Percentiles rank a stretch among this genome's conserved stretches.
phyloP scores from a whole-genome alignment of 129 eudicot genomes.

The Flaveria bidentis region DNA sequence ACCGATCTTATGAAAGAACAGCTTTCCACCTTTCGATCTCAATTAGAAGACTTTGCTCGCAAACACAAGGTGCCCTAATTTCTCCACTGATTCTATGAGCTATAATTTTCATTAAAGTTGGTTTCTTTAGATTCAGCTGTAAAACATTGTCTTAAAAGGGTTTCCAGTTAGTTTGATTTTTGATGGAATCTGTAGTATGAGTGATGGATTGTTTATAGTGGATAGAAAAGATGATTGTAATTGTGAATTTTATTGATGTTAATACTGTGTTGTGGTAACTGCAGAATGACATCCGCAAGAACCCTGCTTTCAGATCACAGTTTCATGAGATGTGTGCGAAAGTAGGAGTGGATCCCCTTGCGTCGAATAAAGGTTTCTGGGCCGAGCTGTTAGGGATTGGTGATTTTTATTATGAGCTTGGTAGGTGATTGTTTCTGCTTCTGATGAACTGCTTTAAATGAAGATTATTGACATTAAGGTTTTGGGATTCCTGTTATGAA shows the following conservation, averaged over 20 bases:
- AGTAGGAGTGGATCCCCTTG: slow-evolving; percentile 95
- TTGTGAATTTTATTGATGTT: neutral
- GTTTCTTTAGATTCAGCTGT: neutral
- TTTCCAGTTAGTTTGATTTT: neutral
- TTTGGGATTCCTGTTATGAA: neutral
- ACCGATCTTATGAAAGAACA: slow-evolving; percentile 98
- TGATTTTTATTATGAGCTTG: slow-evolving; percentile 97
- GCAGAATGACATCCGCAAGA: slow-evolving; percentile 95
- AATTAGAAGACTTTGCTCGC: slow-evolving; percentile 95
- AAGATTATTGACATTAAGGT: neutral
- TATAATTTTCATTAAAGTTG: too few relatives aligned
- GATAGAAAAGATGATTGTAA: too few relatives aligned
- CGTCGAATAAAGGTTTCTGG: slow-evolving; percentile 98
- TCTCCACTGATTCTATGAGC: neutral
- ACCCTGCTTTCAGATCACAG: slow-evolving; percentile 90
- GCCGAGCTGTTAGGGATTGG: slow-evolving; percentile 96
- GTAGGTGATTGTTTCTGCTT: slow-evolving; percentile 43
- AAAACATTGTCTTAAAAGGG: neutral
- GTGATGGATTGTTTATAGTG: neutral
- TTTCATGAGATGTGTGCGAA: slow-evolving; percentile 99
- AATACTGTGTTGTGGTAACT: slow-evolving; percentile 24
- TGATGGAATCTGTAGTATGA: neutral
- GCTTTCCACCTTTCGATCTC: slow-evolving; percentile 91
- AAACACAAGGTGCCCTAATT: slow-evolving; percentile 73
- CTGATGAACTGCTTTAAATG: neutral